These are phyloP conservation scores for Myriosclerotinia scirpicola DNA, from an alignment of 2,329 filamentous ascomycete species.

Conservation along the genomic window DNA sequence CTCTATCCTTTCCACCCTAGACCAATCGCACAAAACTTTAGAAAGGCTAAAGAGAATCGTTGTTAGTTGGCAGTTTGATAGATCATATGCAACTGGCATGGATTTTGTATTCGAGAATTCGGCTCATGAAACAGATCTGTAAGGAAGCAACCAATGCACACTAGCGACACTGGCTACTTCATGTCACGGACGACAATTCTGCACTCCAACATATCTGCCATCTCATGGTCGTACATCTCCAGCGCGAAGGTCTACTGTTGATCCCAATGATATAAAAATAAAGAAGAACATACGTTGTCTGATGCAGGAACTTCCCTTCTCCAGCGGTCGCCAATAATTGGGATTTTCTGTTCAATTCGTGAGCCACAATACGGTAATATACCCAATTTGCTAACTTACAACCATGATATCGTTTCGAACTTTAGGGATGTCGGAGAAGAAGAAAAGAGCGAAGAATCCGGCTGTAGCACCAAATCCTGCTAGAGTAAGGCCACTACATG, in stretches of 20 bases:
- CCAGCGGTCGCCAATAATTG: constrained; percentile 53
- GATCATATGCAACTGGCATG: neutral
- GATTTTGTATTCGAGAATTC: neutral
- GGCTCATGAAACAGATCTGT: neutral
- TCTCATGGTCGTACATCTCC: neutral
- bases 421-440: constrained; percentile 63
- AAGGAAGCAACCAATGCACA: constrained; percentile 3
- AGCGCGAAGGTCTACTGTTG: too few species aligned
- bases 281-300: constrained; percentile 57
- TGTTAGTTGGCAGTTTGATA: neutral
- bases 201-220: neutral
- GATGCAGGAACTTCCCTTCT: constrained; percentile 56
- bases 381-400: constrained; percentile 43
- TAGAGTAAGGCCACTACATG: constrained; percentile 51
- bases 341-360: constrained; percentile 50
- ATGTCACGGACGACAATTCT: neutral
- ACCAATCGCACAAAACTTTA: constrained; percentile 11
- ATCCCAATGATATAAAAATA: neutral
- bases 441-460: constrained; percentile 55
- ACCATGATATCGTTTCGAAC: constrained; percentile 59
- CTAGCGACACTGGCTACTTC: constrained; percentile 2
- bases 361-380: constrained; percentile 10
- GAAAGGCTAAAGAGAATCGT: constrained; percentile 12
- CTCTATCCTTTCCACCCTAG: neutral
- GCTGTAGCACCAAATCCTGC: constrained; percentile 59